Base-by-base conservation (phyloP, 495 filamentous ascomycete genomes). In the Geoglossum glabrum region DNA sequence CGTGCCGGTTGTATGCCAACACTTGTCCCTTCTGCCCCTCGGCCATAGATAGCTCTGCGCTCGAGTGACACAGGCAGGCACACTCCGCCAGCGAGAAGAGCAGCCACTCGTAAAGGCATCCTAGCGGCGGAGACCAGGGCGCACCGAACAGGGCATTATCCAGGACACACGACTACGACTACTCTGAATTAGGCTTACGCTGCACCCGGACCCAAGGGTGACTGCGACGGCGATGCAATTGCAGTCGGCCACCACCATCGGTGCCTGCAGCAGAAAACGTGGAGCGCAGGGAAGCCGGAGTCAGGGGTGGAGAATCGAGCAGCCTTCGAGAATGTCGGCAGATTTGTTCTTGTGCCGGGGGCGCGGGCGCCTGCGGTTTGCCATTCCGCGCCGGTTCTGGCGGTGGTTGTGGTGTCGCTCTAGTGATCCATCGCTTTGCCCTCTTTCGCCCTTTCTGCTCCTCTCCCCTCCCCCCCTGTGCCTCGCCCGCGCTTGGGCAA, bases 311-410 rank as follows among this genome's bases (percentile, higher is more conserved):
- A 15, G 36, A 40, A 45, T 45, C 40, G 11, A 25, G 46, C 49
- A 52, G 49, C 25, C 49, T 52, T 52, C 49, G 49, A 52, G 49
- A 52, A 52, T 52, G 49, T 52, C 49, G 49, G 49, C 49, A 52
- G 49, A 52, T 52, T 52, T 5, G 8, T 28, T 19, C 26, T 30
- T 31, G 1, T 13, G 4, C 11, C n/a, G 10, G 21, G 8, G 46
- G 46, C 9, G 15, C 5, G 46, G 26, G 26, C 4, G 23, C 23
- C 21, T 27, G 49, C 28, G 25, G 49, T 52, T 52, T 26, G 49
- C 49, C 49, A 52, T 52, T 26, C 46, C 25, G 7, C 25, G 7
- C 46, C 26, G 17, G 11, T 8, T 13, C 5, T 40, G 36, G n/a
- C n/a, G n/a, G n/a, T n/a, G n/a, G n/a, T n/a, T n/a, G n/a, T n/a